Evolutionary conservation across 1,139 yeast genomes (phyloP).

Genomic region (Kodamaea alishanica): DNA sequence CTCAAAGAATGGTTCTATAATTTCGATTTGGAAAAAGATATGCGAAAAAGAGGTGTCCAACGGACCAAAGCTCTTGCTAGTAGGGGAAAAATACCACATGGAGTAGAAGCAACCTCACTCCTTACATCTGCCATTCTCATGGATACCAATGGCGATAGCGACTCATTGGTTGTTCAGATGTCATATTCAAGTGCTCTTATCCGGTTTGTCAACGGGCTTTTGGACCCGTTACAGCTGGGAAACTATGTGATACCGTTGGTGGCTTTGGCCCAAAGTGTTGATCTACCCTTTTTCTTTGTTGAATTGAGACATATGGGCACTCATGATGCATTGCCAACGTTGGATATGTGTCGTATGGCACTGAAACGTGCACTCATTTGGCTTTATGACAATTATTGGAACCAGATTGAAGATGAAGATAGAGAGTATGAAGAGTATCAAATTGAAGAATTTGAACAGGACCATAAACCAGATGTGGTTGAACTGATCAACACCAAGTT

Average conservation of each 20-base stretch:
- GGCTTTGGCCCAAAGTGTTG: slow-evolving; percentile 62
- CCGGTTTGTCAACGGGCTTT: slow-evolving; percentile 84
- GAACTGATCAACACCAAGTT: slow-evolving; percentile 1
- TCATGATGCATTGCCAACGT: slow-evolving; percentile 77
- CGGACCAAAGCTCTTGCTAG: slow-evolving; percentile 44
- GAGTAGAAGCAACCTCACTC: slow-evolving; percentile 54
- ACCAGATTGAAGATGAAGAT: slow-evolving; percentile 30
- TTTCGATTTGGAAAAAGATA: slow-evolving; percentile 22
- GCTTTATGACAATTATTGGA: slow-evolving; percentile 79
- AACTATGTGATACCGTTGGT: slow-evolving; percentile 77
- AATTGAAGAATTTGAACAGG: neutral
- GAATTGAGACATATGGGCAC: slow-evolving; percentile 90
- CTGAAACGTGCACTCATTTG: slow-evolving; percentile 64
- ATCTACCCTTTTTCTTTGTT: slow-evolving; percentile 79
- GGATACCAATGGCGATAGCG: slow-evolving; percentile 13
- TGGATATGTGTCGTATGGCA: slow-evolving; percentile 60
- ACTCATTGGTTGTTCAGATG: slow-evolving; percentile 36
- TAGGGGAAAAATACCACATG: slow-evolving; percentile 46
- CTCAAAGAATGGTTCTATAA: slow-evolving; percentile 61
- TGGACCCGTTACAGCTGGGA: slow-evolving; percentile 85
- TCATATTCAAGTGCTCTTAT: slow-evolving; percentile 76
- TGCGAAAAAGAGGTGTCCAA: slow-evolving; percentile 31
- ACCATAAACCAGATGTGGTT: neutral
- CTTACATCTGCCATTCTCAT: slow-evolving; percentile 50
- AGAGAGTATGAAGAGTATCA: slow-evolving; percentile 21